Conservation (phyloP, 2,329 filamentous ascomycete species). For the Exophiala oligosperma region DNA sequence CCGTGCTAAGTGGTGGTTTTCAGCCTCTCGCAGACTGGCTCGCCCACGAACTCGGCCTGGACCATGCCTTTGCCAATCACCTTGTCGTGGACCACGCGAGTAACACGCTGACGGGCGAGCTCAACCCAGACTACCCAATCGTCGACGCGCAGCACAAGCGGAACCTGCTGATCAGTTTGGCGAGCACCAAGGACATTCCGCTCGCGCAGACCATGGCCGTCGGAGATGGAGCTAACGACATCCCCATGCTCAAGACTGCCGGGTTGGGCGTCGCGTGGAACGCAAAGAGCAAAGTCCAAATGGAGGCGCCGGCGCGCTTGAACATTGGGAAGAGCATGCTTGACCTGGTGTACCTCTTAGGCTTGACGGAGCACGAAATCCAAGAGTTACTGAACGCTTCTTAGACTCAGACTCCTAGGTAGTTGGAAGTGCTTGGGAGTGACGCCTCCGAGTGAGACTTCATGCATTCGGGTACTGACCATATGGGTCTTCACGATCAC, state of each 20-base stretch:
- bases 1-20: slow-evolving; percentile 90
- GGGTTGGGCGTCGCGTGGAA: slow-evolving; percentile 64
- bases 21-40: slow-evolving; percentile 86
- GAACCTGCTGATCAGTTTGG: slow-evolving; percentile 55
- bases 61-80: slow-evolving; percentile 84
- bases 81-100: slow-evolving; percentile 51
- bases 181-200: slow-evolving; percentile 54
- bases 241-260: slow-evolving; percentile 64
- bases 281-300: slow-evolving; percentile 65
- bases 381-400: slow-evolving; percentile 40
- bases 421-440: too few relatives aligned
- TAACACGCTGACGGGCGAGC: slow-evolving; percentile 56
- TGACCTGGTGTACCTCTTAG: slow-evolving; percentile 61
- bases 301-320: slow-evolving; percentile 59
- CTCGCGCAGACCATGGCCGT: slow-evolving; percentile 58
- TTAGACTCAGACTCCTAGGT: too few relatives aligned
- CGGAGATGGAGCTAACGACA: slow-evolving; percentile 65
- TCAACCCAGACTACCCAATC: slow-evolving; percentile 55
- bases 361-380: slow-evolving; percentile 52
- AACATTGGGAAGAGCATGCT: slow-evolving; percentile 56
- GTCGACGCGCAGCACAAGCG: slow-evolving; percentile 61
- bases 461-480: too few relatives aligned
- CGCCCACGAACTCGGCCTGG: slow-evolving; percentile 74
- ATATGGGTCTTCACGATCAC: too few relatives aligned
- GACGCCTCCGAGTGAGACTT: too few relatives aligned